Evolutionary conservation across 495 filamentous ascomycete genomes (phyloP).

Genomic region (Cercophora sp.): DNA sequence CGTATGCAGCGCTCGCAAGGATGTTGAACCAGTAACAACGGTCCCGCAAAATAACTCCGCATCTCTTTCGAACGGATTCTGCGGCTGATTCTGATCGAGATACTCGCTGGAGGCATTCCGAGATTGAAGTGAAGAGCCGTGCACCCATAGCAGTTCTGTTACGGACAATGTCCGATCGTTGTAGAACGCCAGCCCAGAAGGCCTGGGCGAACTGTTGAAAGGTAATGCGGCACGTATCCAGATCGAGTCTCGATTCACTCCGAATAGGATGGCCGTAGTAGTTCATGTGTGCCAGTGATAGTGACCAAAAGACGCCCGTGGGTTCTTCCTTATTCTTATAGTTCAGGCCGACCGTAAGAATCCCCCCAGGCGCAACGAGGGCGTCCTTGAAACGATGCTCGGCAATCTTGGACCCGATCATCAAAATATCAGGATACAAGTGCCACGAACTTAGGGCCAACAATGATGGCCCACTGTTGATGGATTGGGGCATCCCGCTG

Average conservation of each 20-base stretch:
- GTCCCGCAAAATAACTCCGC: too few species aligned
- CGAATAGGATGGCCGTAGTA: constrained; percentile 15
- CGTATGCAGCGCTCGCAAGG: too few species aligned
- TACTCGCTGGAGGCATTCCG: too few species aligned
- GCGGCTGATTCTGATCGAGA: too few species aligned
- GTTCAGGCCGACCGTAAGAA: constrained; percentile 24
- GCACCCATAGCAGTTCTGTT: too few species aligned
- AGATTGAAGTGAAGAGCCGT: too few species aligned
- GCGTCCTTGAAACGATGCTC: constrained; percentile 23
- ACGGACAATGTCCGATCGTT: too few species aligned
- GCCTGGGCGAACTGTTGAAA: neutral
- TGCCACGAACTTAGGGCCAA: constrained; percentile 36
- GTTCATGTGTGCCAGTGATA: constrained; percentile 12
- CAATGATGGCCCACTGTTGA: constrained; percentile 21
- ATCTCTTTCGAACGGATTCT: too few species aligned
- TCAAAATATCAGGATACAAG: constrained; percentile 35
- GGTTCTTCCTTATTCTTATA: constrained; percentile 7
- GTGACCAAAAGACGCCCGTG: constrained; percentile 16
- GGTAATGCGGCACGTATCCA: neutral
- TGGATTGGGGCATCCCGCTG: constrained; percentile 20
- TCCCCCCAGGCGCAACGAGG: constrained; percentile 22
- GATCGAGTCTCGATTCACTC: neutral
- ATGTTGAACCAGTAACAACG: too few species aligned
- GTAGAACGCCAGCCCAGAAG: too few species aligned
- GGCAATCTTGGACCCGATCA: constrained; percentile 13